Evolutionary conservation across 768 basidiomycete species (phyloP), one percentile per base, ranked within the genome.

Genomic region (Inosperma sp.): DNA sequence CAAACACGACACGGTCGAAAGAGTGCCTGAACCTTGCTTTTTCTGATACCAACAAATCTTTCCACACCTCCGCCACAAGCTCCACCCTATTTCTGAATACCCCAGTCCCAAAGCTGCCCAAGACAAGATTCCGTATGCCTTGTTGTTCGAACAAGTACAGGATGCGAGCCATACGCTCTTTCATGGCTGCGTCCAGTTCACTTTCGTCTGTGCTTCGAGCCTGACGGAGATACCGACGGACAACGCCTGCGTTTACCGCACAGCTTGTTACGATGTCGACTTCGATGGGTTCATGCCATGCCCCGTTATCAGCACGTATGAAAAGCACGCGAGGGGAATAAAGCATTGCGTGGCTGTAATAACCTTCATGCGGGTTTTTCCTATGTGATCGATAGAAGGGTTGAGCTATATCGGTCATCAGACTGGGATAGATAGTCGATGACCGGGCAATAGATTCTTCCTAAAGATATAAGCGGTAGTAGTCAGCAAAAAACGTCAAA

Each of bases 371-470:
- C 4, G 66, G 66, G 54, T 76, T 72, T n/a, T 59, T 62, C 17
- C 52, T 68, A 59, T 87, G 82, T n/a, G 77, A 56, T 4, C 61
- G 61, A 63, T 88, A 84, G 65, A 86, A 87, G 19, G 71, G 67
- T 44, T 78, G 72, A 0, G 75, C 80, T 0, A 65, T 67, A 29
- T 67, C 61, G 8, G 81, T 78, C 65, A 75, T 77, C 48, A 87
- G 78, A 21, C 80, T 76, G 3, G 76, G 69, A 56, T 83, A 84
- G 5, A 87, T 65, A 1, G 81, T 83, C 21, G 84, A 85, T 7
- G 84, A 80, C 37, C 86, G 78, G 3, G 86, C 84, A 56, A 88
- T 74, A 37, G 80, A 80, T 63, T 87, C 86, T 61, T 88, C 86
- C 62, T 87, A 80, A 2, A 80, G 21, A 31, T 16, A 30, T 2